Base-by-base conservation (phyloP, 768 basidiomycete species). In the Coprinopsis sp. region DNA sequence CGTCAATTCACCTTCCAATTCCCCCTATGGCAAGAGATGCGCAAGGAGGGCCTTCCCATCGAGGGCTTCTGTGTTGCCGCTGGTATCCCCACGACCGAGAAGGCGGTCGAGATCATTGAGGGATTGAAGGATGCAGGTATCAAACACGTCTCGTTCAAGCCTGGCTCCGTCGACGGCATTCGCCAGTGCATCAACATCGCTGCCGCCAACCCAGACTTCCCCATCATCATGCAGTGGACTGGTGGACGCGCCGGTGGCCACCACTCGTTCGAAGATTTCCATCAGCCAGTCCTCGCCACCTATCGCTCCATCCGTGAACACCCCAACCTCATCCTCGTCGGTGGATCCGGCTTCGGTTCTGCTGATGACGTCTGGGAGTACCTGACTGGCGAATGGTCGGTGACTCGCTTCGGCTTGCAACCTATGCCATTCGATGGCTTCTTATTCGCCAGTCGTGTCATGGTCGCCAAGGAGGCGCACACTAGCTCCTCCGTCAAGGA, bases 11-110 rank as follows among this genome's bases (percentile, higher is more conserved):
- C 79, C 23, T 98, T 98, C 86, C 95, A 99, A 64, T 81, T 91
- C 65, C 96, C 96, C 14, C 73, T 97, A 12, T 99, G 96, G 96
- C 90, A 94, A 64, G 91, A 96, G 68, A 88, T 99, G 87, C 84
- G 91, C 52, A 82, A 82, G 49, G 96, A 97, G 64, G 95, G 95
- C 46, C 70, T 94, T 3, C 96, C 96, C 11, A 75, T 98, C 52
- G 95, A 99, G 71, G 96, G 96, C n/a, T 95, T 99, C 70, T 97
- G 94, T 62, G 91, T 98, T 49, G 96, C 95, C 31, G 96, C 96
- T 37, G 96, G 95, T 59, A 90, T 99, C 55, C 96, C 96, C 7
- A 88, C 79, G 56, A 91, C 91, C 2, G 96, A 98, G 69, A 99
- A 98, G 68, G 94, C 95, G 2, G 84, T 84, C 36, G 95, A 98